Percentiles rank a stretch among this genome's conserved stretches.
Evolutionary conservation across 169 alveolate genomes (phyloP).

Genomic region (Eimeria maxima): DNA sequence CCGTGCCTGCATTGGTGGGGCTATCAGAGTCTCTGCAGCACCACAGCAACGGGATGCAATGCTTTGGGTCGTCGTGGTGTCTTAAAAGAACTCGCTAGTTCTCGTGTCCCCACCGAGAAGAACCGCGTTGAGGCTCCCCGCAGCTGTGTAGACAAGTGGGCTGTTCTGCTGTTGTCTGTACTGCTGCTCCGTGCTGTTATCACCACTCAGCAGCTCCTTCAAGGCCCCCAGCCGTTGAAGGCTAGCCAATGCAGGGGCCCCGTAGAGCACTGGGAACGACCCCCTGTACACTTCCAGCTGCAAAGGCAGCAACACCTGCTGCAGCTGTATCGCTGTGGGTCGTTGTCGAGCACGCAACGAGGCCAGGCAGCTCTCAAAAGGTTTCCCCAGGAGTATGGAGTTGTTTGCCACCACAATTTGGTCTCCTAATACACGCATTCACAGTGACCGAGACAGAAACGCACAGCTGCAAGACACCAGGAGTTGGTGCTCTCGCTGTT

Average conservation of each 20-base stretch:
- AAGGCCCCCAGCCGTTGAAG: conserved; percentile 46
- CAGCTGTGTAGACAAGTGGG: background rate
- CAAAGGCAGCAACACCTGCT: conserved; percentile 28
- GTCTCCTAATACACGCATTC: conserved; percentile 18
- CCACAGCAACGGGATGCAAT: background rate
- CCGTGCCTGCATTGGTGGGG: too few relatives aligned
- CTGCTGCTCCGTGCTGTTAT: background rate
- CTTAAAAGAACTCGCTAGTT: background rate
- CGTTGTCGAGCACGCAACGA: conserved; percentile 7
- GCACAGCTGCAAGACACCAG: background rate
- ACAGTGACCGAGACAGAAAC: background rate
- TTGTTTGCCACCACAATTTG: conserved; percentile 37
- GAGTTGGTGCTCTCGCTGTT: background rate
- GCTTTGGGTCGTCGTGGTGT: background rate
- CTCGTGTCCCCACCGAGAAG: background rate
- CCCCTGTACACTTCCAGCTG: conserved; percentile 68
- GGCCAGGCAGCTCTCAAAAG: background rate
- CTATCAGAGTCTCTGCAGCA: background rate
- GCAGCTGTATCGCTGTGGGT: background rate
- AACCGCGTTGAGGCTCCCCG: conserved; percentile 14
- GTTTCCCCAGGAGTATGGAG: conserved; percentile 17
- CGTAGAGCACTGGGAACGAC: conserved; percentile 29
- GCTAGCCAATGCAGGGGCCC: conserved; percentile 52
- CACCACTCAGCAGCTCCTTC: background rate
- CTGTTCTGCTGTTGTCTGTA: conserved; percentile 38